A percentile compares a stretch with the other conserved stretches of the same genome.
Evolutionary conservation across 176 grass and related monocot genomes (phyloP).

Genomic region (Echinochloa phyllopogon): DNA sequence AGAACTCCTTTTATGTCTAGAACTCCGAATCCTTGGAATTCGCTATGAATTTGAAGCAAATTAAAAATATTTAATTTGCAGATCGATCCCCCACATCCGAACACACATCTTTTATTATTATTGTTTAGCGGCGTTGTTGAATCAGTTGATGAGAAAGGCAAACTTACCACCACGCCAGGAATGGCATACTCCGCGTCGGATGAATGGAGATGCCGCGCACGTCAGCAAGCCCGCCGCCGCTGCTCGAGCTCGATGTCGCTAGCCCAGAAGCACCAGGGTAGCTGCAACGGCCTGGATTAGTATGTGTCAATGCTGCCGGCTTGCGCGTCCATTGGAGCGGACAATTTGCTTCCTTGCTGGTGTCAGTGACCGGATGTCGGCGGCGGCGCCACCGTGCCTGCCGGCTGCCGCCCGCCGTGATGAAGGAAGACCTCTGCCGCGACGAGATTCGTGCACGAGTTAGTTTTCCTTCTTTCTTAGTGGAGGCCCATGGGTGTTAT

Average conservation of each 20-base stretch:
- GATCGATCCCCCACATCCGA: not conserved
- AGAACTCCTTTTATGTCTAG: not conserved
- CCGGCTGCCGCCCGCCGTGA: too few species aligned
- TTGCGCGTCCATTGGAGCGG: too few species aligned
- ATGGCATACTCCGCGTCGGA: not conserved
- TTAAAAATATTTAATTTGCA: not conserved
- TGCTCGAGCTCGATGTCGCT: not conserved
- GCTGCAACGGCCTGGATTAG: too few species aligned
- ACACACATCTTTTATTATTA: not conserved
- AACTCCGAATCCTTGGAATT: not conserved
- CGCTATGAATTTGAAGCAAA: not conserved
- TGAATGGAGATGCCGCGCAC: not conserved
- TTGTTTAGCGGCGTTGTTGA: not conserved
- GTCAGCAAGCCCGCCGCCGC: not conserved
- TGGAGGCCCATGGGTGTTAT: too few species aligned
- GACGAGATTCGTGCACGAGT: too few species aligned
- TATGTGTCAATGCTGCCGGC: too few species aligned
- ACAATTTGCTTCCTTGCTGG: too few species aligned
- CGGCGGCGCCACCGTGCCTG: too few species aligned
- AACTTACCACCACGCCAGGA: not conserved
- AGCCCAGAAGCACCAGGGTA: conserved; percentile 6
- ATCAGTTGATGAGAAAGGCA: not conserved
- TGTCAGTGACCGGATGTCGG: too few species aligned
- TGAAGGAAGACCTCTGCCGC: too few species aligned
- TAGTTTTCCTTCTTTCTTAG: too few species aligned